Base-by-base conservation (phyloP, 805 yeast species). In the Lipomyces japonicus region DNA sequence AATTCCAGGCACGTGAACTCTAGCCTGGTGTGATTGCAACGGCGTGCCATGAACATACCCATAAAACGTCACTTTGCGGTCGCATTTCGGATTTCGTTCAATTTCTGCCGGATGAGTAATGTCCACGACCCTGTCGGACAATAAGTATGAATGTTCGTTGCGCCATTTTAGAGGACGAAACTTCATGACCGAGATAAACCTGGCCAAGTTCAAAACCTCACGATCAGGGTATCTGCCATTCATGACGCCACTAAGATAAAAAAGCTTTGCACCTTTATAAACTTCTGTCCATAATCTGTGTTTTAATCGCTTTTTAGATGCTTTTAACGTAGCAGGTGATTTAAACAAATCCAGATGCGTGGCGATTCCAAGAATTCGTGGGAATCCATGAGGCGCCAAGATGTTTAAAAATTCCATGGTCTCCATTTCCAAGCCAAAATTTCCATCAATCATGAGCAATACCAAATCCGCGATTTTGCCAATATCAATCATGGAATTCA, bases 101-200 rank as follows among this genome's bases (percentile, higher is more conserved):
- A 95, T 80, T 39, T 74, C 67, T 42, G 86, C 78, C 0, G 98
- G 98, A 68, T 90, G 97, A 2, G 99, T 95, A 56, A 95, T 73
- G 68, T 93, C 99, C 7, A 93, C 86, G 39, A 91, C 75, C 66
- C 98, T 78, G 66, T 93, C 99, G 14, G 91, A 89, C 52, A 93
- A 72, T 61, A 93, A 67, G 65, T 93, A 93, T 3, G 97, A 95
- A 72, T 93, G 99, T 72, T 93, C 97, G 66, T 91, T 93, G 72
- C 98, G 81, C 99, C 99, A 93, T 68, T 93, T 93, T 61, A 95
- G 74, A n/a, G 99, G 99, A 64, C 98, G 79, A 70, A 95, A 95
- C 68, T 95, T 93, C 97, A 95, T 91, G 40, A 91, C 97, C 4
- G 95, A 83, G 47, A 93, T 86, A 66, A 95, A 93, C 59, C 99